A percentile compares a stretch with the other conserved stretches of the same genome.
phyloP scores from a whole-genome alignment of 352 stramenopile species.

The Phytophthora crassamura region DNA sequence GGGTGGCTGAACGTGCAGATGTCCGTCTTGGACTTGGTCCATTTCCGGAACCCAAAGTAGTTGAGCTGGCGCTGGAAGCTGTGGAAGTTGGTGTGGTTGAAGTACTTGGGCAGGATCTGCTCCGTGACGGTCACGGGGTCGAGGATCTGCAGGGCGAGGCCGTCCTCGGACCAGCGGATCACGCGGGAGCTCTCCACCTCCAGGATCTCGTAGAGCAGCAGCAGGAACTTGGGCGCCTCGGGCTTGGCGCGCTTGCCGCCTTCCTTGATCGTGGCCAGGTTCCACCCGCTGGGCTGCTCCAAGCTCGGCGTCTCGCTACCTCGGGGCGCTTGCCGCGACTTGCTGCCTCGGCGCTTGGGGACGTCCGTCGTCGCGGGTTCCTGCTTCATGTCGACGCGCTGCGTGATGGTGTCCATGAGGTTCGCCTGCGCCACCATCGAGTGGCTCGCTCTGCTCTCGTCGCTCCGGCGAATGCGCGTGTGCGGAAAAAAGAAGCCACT shows the following conservation, averaged over 20 bases:
- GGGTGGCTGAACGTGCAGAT: constrained; percentile 89
- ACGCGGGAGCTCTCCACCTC: constrained; percentile 74
- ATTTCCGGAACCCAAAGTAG: constrained; percentile 94
- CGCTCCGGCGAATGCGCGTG: constrained; percentile 11
- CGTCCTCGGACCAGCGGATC: constrained; percentile 81
- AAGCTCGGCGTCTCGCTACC: background rate
- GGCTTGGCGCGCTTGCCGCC: constrained; percentile 44
- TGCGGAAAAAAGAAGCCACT: constrained; percentile 24
- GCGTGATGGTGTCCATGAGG: constrained; percentile 35
- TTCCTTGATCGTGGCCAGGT: constrained; percentile 45
- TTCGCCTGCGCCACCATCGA: constrained; percentile 25
- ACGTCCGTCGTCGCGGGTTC: constrained; percentile 9
- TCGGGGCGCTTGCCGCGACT: constrained; percentile 15
- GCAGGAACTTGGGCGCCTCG: constrained; percentile 84
- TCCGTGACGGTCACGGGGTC: constrained; percentile 63
- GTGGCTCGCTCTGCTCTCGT: constrained; percentile 1
- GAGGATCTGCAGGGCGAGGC: constrained; percentile 80
- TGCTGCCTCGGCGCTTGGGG: constrained; percentile 21
- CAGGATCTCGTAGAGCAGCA: constrained; percentile 83
- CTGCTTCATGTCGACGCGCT: constrained; percentile 31
- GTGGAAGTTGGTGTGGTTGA: constrained; percentile 94
- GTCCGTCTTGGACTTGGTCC: constrained; percentile 85
- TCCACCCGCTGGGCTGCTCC: constrained; percentile 27
- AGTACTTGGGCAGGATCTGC: constrained; percentile 93
- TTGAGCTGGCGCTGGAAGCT: constrained; percentile 94